Base-by-base conservation (phyloP, 352 stramenopile species). In the Phytophthora megakarya region DNA sequence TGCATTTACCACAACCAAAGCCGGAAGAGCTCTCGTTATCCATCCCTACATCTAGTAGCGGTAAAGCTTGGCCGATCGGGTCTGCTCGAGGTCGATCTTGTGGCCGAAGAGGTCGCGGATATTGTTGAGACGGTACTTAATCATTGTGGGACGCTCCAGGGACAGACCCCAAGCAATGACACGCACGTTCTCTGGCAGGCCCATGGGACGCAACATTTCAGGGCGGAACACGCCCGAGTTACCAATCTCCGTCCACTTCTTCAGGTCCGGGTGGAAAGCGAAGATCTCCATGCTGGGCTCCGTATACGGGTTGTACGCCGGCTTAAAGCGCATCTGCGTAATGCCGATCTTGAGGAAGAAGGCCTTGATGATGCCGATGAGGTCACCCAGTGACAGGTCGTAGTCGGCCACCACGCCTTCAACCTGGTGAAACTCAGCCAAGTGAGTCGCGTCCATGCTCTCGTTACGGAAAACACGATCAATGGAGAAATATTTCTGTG, bases 271-370 rank as follows among this genome's bases (percentile, higher is more conserved):
- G 82, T 99, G 97, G 85, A 99, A 99, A 38, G 97, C 97, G 76
- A 99, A 99, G 73, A 99, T 99, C 77, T 99, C 98, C 98, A 99
- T 99, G 33, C 89, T 98, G 18, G 98, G 98, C 83, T 99, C 98
- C 42, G 98, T 99, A 89, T 99, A 99, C 30, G 98, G 98, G 79
- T 99, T 99, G 86, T 99, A 99, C 22, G 98, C 98, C 16, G 98
- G 98, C 86, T 99, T 99, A 91, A 99, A 99, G 76, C 97, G 96
- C 72, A 99, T 94, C 78, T 99, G 81, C 26, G 92, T 98, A 70
- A 98, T 98, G 47, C 93, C 93, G 33, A 98, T 98, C 75, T 99
- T 99, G 49, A 96, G 86, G 84, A 99, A 99, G 85, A 99, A 99
- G n/a, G 97, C 97, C 74, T 98, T 96, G 81, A 99, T 99, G 25